These are phyloP conservation scores for Globisporangium mamillatum DNA, from an alignment of 352 stramenopile genomes.

Conservation along the genomic window DNA sequence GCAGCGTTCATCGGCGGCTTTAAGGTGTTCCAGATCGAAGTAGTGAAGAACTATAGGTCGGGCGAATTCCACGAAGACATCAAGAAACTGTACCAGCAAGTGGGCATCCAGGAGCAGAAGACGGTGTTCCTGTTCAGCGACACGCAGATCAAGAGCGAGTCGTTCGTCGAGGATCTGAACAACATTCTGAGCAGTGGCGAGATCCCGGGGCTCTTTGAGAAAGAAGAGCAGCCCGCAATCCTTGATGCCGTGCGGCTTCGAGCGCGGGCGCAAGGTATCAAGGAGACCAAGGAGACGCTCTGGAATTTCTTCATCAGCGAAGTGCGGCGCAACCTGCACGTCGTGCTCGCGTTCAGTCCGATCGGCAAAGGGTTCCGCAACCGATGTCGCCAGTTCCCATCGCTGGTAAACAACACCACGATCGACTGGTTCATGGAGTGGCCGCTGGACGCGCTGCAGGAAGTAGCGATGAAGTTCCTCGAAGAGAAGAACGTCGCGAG, in stretches of 20 bases:
- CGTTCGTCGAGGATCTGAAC: conserved; percentile 92
- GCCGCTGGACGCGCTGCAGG: conserved; percentile 89
- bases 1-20: conserved; percentile 88
- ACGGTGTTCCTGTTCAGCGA: conserved; percentile 94
- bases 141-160: conserved; percentile 93
- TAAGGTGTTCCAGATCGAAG: conserved; percentile 92
- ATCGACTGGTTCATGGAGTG: conserved; percentile 95
- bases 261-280: conserved; percentile 63
- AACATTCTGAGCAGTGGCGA: conserved; percentile 92
- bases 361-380: conserved; percentile 88
- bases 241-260: conserved; percentile 80
- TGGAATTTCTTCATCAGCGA: conserved; percentile 94
- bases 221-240: conserved; percentile 87
- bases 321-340: conserved; percentile 88
- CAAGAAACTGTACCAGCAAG: conserved; percentile 85
- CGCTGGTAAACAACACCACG: conserved; percentile 93
- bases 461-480: conserved; percentile 92
- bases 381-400: conserved; percentile 88
- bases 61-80: conserved; percentile 93
- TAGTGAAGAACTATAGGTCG: conserved; percentile 92
- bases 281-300: conserved; percentile 88
- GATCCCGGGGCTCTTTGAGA: conserved; percentile 91
- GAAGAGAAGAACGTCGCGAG: conserved; percentile 81
- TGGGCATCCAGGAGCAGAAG: conserved; percentile 78
- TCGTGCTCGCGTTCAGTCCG: conserved; percentile 91